phyloP scores from a whole-genome alignment of 129 eudicot species.

The carrot (Daucus carota) region DH1_v3.0 NC_030384.2:36668001-36668500 shows the following conservation, averaged over 20 bases:
- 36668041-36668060: background rate
- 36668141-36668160: slow-evolving; percentile 70
- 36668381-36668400: background rate
- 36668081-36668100: background rate
- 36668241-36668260: slow-evolving; percentile 8
- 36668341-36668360: slow-evolving; percentile 75
- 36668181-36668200: slow-evolving; percentile 89
- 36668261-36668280: slow-evolving; percentile 48
- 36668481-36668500: background rate
- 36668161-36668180: slow-evolving; percentile 53
- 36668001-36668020: background rate
- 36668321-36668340: slow-evolving; percentile 81
- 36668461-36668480: background rate
- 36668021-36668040: background rate
- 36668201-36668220: slow-evolving; percentile 19
- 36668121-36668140: slow-evolving; percentile 88
- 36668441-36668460: background rate
- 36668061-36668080: background rate
- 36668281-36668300: slow-evolving; percentile 99
- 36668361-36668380: background rate
- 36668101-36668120: slow-evolving; percentile 43
- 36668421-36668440: background rate
- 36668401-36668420: background rate
- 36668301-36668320: slow-evolving; percentile 92
- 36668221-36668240: slow-evolving; percentile 3